Base-by-base conservation (phyloP, 257 asterid species). In the Solanum neorickii region DNA sequence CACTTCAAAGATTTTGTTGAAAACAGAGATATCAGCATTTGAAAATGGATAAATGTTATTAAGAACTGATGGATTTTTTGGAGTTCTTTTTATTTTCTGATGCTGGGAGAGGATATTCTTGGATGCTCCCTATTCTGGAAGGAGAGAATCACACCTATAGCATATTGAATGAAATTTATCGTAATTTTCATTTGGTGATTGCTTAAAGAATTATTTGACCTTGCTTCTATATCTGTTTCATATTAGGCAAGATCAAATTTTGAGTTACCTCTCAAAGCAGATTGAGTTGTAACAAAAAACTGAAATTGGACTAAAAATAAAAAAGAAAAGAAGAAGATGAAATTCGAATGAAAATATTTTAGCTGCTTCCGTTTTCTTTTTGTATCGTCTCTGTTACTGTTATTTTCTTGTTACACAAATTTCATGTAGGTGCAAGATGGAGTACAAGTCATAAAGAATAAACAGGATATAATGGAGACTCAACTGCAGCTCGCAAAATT, bases 391-490 rank as follows among this genome's bases (percentile, higher is more conserved):
- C 6, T 15, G 37, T 16, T 31, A 65, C 33, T 37, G 9, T 20
- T 82, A 16, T 52, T 92, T 87, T 49, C 86, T 69, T 68, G 60
- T 84, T 16, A n/a, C 70, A 62, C 14, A 44, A 52, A 42, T 86
- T 90, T 82, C 88, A 86, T 88, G 91, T 93, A 97, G 99, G 98
- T 97, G 88, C 98, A 93, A 87, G 91, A 89, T 4, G 94, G 94
- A 56, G 95, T 96, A 29, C 93, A 92, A 77, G 86, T 87, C 85
- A 93, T 97, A 84, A 92, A 62, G 90, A 98, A 96, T 86, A 94
- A 97, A 88, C 99, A 94, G 91, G 98, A 97, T 56, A 93, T 92
- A 77, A 86, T 94, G 65, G 97, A 93, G 73, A 95, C 96, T 87
- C 93, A 94, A 76, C 86, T 94, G 87, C 92, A 93, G 89, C 93